Evolutionary conservation across 106 monocot genomes (phyloP).

Genomic region (Dendrobium huoshanense): DNA sequence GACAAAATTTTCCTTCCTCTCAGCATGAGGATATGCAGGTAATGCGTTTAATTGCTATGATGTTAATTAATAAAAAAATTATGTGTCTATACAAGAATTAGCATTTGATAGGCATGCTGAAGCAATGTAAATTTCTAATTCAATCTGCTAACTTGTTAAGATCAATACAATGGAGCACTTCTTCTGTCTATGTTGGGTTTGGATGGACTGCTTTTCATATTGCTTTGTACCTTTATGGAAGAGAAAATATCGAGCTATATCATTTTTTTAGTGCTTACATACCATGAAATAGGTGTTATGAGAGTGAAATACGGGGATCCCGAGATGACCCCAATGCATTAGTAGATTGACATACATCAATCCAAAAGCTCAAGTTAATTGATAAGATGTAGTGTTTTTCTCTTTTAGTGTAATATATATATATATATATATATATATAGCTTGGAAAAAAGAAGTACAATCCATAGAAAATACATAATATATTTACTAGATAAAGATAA

Average conservation of each 20-base stretch:
- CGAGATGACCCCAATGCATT: neutral
- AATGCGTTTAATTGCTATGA: neutral
- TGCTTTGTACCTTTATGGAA: neutral
- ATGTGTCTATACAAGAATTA: neutral
- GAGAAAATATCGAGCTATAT: neutral
- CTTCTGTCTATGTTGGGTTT: neutral
- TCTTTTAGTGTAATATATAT: neutral
- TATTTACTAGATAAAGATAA: too few species aligned
- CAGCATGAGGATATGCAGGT: neutral
- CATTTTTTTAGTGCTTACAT: neutral
- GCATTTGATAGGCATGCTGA: neutral
- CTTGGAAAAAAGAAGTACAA: too few species aligned
- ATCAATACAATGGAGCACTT: neutral
- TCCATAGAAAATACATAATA: too few species aligned
- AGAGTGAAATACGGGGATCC: neutral
- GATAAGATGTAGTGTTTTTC: neutral
- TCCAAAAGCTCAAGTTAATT: neutral
- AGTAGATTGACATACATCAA: neutral
- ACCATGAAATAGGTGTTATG: neutral
- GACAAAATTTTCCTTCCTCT: neutral
- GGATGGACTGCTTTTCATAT: neutral
- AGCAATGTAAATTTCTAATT: neutral
- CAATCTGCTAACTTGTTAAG: neutral
- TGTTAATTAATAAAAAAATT: neutral
- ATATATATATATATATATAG: too few species aligned